These are phyloP conservation scores for Calycina marina DNA, from an alignment of 2,329 filamentous ascomycete species.

Conservation along the genomic window DNA sequence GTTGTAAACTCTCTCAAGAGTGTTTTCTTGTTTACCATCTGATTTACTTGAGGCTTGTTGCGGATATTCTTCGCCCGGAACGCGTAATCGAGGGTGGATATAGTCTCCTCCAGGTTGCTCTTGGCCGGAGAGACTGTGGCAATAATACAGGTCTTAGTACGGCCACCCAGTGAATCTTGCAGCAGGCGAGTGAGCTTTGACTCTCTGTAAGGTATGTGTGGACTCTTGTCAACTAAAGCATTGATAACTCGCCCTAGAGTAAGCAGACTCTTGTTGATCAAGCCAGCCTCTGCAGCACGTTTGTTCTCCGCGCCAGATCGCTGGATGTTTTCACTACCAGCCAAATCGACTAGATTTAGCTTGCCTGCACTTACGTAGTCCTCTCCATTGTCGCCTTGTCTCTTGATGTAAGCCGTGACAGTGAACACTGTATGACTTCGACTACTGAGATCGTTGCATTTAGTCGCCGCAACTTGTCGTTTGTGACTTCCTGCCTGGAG, in stretches of 20 bases:
- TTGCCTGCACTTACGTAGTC: conserved; percentile 86
- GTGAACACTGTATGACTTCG: conserved; percentile 97
- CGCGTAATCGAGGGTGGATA: conserved; percentile 94
- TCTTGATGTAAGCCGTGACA: conserved; percentile 81
- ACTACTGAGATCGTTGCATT: conserved; percentile 96
- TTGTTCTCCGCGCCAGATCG: conserved; percentile 97
- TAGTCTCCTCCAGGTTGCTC: conserved; percentile 92
- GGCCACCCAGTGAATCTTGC: conserved; percentile 90
- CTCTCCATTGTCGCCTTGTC: conserved; percentile 66
- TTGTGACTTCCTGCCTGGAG: conserved; percentile 82
- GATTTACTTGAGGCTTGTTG: conserved; percentile 94
- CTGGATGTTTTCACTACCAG: conserved; percentile 95
- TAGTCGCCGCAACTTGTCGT: conserved; percentile 97
- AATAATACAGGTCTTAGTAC: conserved; percentile 97
- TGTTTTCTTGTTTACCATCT: conserved; percentile 83
- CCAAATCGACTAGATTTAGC: conserved; percentile 89
- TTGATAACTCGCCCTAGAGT: conserved; percentile 96
- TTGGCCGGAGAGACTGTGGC: conserved; percentile 90
- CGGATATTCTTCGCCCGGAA: conserved; percentile 97
- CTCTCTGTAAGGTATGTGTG: conserved; percentile 83
- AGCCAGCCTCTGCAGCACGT: conserved; percentile 80
- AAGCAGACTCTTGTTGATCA: conserved; percentile 96
- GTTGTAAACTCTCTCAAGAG: conserved; percentile 76
- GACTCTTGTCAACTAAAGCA: conserved; percentile 76
- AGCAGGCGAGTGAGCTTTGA: conserved; percentile 89